These are phyloP conservation scores for Talaromyces atroroseus DNA, from an alignment of 2,329 filamentous ascomycete species.

Conservation along the genomic window DNA sequence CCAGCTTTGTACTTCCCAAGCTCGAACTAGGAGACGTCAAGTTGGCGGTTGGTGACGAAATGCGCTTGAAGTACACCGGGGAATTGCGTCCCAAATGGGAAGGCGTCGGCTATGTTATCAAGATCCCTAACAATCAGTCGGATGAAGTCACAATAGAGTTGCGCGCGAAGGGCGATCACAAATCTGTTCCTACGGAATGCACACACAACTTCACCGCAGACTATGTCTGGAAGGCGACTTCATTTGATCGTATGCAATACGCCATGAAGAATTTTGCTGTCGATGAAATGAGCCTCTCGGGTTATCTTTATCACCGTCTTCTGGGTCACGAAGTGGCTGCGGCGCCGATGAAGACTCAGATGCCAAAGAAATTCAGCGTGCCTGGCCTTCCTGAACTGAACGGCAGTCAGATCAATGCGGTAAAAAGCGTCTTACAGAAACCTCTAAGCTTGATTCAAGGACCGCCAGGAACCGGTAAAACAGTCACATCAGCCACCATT, in stretches of 20 bases:
- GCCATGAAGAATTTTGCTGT: conserved; percentile 99
- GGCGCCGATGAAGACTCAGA: conserved; percentile 88
- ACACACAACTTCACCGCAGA: conserved; percentile 98
- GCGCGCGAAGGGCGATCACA: conserved; percentile 90
- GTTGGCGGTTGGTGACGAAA: conserved; percentile 94
- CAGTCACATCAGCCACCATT: conserved; percentile 95
- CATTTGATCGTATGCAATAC: conserved; percentile 97
- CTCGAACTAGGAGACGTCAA: conserved; percentile 97
- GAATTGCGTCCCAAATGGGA: conserved; percentile 92
- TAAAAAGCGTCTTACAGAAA: conserved; percentile 89
- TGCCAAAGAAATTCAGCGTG: conserved; percentile 95
- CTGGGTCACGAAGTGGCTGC: conserved; percentile 92
- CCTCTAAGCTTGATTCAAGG: conserved; percentile 95
- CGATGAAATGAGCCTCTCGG: conserved; percentile 96
- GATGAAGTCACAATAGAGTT: conserved; percentile 95
- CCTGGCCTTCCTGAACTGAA: conserved; percentile 93
- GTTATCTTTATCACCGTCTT: conserved; percentile 96
- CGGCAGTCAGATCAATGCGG: conserved; percentile 89
- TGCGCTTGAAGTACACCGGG: conserved; percentile 94
- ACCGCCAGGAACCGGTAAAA: conserved; percentile 95
- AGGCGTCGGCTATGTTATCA: conserved; percentile 96
- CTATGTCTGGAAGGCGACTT: conserved; percentile 99
- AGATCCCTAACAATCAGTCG: conserved; percentile 98
- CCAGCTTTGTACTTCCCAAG: conserved; percentile 92
- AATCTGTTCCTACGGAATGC: conserved; percentile 90